phyloP scores from a whole-genome alignment of 108 stramenopile genomes.

The Cyclostephanos tholiformis region DNA sequence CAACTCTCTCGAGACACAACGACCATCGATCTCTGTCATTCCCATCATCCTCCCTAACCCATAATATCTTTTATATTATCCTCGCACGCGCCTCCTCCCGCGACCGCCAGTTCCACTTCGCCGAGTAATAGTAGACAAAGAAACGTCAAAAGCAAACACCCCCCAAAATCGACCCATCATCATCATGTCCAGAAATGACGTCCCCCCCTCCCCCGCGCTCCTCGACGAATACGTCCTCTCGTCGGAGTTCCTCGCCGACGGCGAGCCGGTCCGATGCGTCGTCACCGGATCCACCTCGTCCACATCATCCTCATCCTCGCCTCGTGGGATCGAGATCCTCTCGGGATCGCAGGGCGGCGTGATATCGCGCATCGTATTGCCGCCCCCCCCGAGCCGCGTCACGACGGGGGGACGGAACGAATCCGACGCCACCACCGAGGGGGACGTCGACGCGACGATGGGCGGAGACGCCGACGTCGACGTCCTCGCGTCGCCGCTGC shows the following conservation, averaged over 20 bases:
- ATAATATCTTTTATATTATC: too few relatives aligned
- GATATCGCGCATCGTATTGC: constrained; percentile 31
- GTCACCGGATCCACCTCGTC: background rate
- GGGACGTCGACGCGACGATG: background rate
- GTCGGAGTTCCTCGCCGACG: constrained; percentile 46
- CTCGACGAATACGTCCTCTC: constrained; percentile 47
- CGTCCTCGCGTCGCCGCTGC: background rate
- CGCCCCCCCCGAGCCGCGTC: constrained; percentile 1
- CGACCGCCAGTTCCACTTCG: too few relatives aligned
- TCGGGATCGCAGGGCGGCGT: constrained; percentile 46
- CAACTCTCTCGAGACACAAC: too few relatives aligned
- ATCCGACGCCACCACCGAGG: too few relatives aligned
- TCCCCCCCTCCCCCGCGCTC: background rate
- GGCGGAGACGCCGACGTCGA: background rate
- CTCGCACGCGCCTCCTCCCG: too few relatives aligned
- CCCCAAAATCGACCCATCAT: background rate
- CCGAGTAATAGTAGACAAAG: too few relatives aligned
- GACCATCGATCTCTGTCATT: too few relatives aligned
- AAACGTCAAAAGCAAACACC: too few relatives aligned
- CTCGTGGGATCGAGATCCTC: constrained; percentile 20
- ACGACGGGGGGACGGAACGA: background rate
- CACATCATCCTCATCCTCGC: background rate
- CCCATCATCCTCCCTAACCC: too few relatives aligned
- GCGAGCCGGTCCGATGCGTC: constrained; percentile 49
- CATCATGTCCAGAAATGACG: background rate